Percentiles rank a stretch among this genome's conserved stretches.
Evolutionary conservation across 2,329 filamentous ascomycete species (phyloP).

Genomic region (Apiospora arundinis): DNA sequence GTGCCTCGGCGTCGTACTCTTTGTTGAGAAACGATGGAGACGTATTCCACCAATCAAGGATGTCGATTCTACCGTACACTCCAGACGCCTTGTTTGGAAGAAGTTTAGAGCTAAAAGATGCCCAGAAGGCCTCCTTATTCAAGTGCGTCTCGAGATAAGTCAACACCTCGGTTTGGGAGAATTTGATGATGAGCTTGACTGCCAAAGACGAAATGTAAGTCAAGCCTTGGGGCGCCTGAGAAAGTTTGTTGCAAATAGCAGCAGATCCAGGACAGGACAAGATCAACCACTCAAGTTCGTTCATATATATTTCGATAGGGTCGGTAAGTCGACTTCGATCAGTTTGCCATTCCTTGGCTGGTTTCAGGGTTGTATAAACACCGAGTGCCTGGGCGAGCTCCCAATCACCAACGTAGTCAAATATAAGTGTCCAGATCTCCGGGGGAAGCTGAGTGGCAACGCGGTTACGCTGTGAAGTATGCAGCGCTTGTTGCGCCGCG

Average conservation of each 20-base stretch:
- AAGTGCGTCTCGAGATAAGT: constrained; percentile 70
- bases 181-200: constrained; percentile 90
- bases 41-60: constrained; percentile 90
- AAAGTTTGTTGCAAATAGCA: constrained; percentile 77
- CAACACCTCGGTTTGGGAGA: constrained; percentile 81
- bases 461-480: constrained; percentile 44
- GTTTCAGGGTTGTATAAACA: constrained; percentile 78
- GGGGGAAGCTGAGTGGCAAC: constrained; percentile 67
- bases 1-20: constrained; percentile 83
- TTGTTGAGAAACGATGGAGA: constrained; percentile 83
- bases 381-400: constrained; percentile 83
- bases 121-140: constrained; percentile 76
- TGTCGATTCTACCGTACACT: constrained; percentile 82
- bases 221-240: constrained; percentile 73
- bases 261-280: constrained; percentile 70
- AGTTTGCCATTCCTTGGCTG: constrained; percentile 59
- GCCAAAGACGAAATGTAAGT: constrained; percentile 77
- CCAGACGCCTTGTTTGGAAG: constrained; percentile 88
- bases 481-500: constrained; percentile 49
- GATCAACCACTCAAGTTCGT: constrained; percentile 85
- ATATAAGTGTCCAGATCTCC: constrained; percentile 88
- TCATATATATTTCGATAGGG: constrained; percentile 73
- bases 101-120: constrained; percentile 78
- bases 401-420: constrained; percentile 88
- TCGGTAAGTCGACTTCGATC: constrained; percentile 50